A percentile compares a stretch with the other conserved stretches of the same genome.
These are phyloP conservation scores for Paramecium octaurelia DNA, from an alignment of 73 alveolate genomes.

Conservation along the genomic window DNA sequence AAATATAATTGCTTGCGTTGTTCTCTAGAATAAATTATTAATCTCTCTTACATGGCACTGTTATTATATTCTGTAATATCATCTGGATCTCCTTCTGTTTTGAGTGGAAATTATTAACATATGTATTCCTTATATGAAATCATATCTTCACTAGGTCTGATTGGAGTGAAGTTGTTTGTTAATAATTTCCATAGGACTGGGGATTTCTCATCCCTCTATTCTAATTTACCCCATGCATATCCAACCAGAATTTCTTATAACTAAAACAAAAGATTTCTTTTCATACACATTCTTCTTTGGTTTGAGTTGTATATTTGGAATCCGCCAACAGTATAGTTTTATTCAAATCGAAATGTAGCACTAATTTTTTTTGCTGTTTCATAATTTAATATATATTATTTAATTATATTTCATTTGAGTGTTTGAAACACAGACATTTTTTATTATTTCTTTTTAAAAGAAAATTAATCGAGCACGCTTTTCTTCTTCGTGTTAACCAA, in stretches of 20 bases:
- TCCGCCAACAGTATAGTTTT: conserved; percentile 81
- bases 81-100: conserved; percentile 60
- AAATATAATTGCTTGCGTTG: conserved; percentile 31
- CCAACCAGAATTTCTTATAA: conserved; percentile 65
- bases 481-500: neutral
- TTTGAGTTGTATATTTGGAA: conserved; percentile 52
- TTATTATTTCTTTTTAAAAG: neutral
- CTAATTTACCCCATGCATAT: conserved; percentile 84
- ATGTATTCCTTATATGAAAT: conserved; percentile 61
- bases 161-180: conserved; percentile 57
- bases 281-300: conserved; percentile 64
- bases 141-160: conserved; percentile 72
- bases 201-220: conserved; percentile 74
- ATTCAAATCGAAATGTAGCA: conserved; percentile 84
- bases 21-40: neutral
- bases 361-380: conserved; percentile 68
- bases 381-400: conserved; percentile 45
- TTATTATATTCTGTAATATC: conserved; percentile 22
- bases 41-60: neutral
- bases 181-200: conserved; percentile 69
- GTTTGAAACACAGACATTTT: conserved; percentile 2
- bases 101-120: conserved; percentile 17
- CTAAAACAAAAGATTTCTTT: conserved; percentile 36
- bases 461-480: neutral
- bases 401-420: neutral